Evolutionary conservation across 1,139 yeast species (phyloP).

Genomic region (Nadsonia commutata): DNA sequence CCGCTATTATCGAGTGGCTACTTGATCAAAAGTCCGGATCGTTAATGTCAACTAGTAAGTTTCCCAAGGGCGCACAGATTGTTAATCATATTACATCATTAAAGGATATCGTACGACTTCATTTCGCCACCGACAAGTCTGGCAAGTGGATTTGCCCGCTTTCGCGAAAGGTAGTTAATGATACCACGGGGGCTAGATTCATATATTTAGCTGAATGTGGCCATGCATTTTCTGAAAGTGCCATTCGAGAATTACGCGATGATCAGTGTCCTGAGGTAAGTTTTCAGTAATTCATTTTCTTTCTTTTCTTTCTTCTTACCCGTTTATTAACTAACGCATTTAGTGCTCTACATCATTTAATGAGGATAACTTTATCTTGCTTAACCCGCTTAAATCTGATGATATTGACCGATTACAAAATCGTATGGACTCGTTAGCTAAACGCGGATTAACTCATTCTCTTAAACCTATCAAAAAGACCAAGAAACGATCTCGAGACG

Average conservation of each 20-base stretch:
- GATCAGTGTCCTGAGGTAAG: constrained; percentile 24
- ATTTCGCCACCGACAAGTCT: constrained; percentile 17
- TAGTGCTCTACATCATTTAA: constrained; percentile 25
- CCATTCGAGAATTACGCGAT: constrained; percentile 21
- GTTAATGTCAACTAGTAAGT: constrained; percentile 8
- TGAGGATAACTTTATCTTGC: constrained; percentile 23
- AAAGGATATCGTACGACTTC: constrained; percentile 37
- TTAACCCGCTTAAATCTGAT: constrained; percentile 23
- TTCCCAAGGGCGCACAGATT: constrained; percentile 18
- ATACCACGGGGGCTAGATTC: constrained; percentile 24
- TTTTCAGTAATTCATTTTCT: no score
- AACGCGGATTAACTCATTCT: constrained; percentile 33
- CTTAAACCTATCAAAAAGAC: constrained; percentile 26
- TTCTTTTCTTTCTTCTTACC: no score
- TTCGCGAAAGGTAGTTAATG: constrained; percentile 26
- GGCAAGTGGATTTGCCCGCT: constrained; percentile 39
- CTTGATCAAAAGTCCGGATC: constrained; percentile 20
- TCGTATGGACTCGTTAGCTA: constrained; percentile 25
- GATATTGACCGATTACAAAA: constrained; percentile 20
- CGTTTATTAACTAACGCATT: no score
- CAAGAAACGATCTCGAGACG: no score
- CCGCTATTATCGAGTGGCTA: constrained; percentile 44
- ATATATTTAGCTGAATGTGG: constrained; percentile 41
- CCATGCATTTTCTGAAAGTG: constrained; percentile 33
- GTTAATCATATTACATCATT: constrained; percentile 33